Conservation (phyloP, 352 stramenopile genomes). For the Globisporangium apiculatum region DNA sequence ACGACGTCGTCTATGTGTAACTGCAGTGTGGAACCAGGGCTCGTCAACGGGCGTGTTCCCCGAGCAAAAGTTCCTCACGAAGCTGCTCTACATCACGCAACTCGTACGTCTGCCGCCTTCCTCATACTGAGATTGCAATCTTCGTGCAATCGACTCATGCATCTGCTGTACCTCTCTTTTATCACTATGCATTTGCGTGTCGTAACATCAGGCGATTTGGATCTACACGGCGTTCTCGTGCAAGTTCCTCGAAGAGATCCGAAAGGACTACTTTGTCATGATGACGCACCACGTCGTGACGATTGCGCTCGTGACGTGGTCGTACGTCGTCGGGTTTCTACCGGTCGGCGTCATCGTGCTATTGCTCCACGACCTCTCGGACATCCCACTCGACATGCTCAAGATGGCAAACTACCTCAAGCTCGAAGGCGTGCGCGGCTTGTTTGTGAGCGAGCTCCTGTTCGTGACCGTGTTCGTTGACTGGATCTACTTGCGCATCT, state of each 20-base stretch:
- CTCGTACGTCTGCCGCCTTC: conserved; percentile 30
- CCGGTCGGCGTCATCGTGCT: conserved; percentile 80
- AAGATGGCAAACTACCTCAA: conserved; percentile 91
- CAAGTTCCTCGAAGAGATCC: conserved; percentile 85
- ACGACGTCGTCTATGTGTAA: too few species aligned
- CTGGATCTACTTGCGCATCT: conserved; percentile 87
- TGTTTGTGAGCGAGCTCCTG: conserved; percentile 70
- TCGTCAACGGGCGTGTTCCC: conserved; percentile 65
- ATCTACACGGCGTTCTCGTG: conserved; percentile 88
- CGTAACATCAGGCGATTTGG: conserved; percentile 64
- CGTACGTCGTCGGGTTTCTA: conserved; percentile 73
- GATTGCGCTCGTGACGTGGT: conserved; percentile 81
- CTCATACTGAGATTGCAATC: neutral
- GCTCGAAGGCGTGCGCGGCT: conserved; percentile 56
- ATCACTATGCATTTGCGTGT: neutral
- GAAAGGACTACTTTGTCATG: conserved; percentile 88
- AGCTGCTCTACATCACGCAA: conserved; percentile 80
- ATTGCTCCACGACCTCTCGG: conserved; percentile 81
- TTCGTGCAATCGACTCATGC: too few species aligned
- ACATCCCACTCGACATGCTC: conserved; percentile 83
- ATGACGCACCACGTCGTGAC: conserved; percentile 88
- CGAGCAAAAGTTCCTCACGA: conserved; percentile 74
- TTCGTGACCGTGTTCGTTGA: conserved; percentile 54
- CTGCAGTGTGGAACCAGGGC: conserved; percentile 74
- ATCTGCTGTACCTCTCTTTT: neutral